These are phyloP conservation scores for Globisporangium alternatum DNA, from an alignment of 352 stramenopile species.

Conservation along the genomic window DNA sequence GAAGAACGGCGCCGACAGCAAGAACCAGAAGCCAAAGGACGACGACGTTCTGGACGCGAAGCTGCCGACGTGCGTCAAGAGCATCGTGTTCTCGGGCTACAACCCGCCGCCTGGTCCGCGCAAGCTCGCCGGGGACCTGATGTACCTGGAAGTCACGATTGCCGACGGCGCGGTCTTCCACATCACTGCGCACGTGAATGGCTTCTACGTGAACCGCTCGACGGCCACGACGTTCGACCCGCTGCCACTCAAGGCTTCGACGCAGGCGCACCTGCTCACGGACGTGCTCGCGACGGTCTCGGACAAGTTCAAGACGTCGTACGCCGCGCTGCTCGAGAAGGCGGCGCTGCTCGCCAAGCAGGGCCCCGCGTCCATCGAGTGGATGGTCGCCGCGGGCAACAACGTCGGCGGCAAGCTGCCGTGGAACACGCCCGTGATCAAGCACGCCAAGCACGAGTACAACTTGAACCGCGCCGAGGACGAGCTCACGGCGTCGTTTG, in stretches of 20 bases:
- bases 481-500: constrained; percentile 86
- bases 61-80: constrained; percentile 84
- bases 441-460: constrained; percentile 52
- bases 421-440: constrained; percentile 63
- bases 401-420: constrained; percentile 71
- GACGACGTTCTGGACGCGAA: constrained; percentile 46
- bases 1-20: constrained; percentile 31
- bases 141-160: constrained; percentile 91
- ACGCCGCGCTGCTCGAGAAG: constrained; percentile 77
- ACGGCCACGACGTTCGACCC: constrained; percentile 81
- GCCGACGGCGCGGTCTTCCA: constrained; percentile 71
- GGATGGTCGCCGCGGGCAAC: constrained; percentile 80
- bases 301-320: constrained; percentile 68
- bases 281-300: constrained; percentile 74
- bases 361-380: constrained; percentile 79
- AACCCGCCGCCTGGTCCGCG: constrained; percentile 92
- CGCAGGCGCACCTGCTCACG: constrained; percentile 68
- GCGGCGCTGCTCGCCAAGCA: constrained; percentile 69
- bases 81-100: constrained; percentile 92
- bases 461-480: constrained; percentile 89
- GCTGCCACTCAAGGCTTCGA: constrained; percentile 39
- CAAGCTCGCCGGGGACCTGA: constrained; percentile 90
- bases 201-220: constrained; percentile 94
- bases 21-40: constrained; percentile 32
- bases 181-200: constrained; percentile 89